phyloP scores from a whole-genome alignment of 345 rosid species.

The Microcos paniculata region DNA sequence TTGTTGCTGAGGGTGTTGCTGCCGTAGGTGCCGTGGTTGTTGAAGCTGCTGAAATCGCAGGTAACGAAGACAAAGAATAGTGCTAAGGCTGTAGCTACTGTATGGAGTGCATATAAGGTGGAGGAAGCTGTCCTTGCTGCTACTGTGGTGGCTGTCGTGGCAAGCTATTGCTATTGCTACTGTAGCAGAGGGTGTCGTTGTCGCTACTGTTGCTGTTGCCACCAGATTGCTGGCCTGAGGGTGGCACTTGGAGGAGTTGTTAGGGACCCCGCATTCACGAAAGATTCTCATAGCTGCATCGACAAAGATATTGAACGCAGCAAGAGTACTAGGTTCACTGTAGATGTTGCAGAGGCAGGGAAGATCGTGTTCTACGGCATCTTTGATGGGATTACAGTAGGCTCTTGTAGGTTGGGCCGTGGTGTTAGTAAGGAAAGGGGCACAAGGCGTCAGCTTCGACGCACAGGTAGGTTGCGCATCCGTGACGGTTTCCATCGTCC shows the following conservation, averaged over 20 bases:
- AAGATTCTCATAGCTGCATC: slow-evolving; percentile 41
- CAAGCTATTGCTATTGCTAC: too few relatives aligned
- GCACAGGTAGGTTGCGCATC: slow-evolving; percentile 51
- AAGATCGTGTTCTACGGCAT: slow-evolving; percentile 46
- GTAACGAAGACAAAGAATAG: too few relatives aligned
- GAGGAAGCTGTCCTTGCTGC: too few relatives aligned
- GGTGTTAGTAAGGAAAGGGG: slow-evolving; percentile 22
- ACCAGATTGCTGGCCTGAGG: too few relatives aligned
- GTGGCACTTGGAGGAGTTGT: slow-evolving; percentile 43
- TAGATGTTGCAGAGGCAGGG: slow-evolving; percentile 60
- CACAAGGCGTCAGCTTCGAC: slow-evolving; percentile 41
- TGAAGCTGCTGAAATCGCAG: too few relatives aligned
- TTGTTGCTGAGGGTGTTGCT: too few relatives aligned
- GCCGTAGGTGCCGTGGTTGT: too few relatives aligned
- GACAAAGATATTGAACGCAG: slow-evolving; percentile 22
- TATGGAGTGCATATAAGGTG: too few relatives aligned
- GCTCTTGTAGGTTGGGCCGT: slow-evolving; percentile 34
- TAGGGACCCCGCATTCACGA: slow-evolving; percentile 31
- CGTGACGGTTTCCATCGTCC: slow-evolving; percentile 10
- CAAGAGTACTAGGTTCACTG: slow-evolving; percentile 41
- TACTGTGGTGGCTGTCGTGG: too few relatives aligned
- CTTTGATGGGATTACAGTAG: slow-evolving; percentile 59
- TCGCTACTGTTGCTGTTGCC: too few relatives aligned
- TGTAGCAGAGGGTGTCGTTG: too few relatives aligned
- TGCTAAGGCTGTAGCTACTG: too few relatives aligned